phyloP scores from a whole-genome alignment of 495 filamentous ascomycete genomes.

The Corynascus novoguineensis region DNA sequence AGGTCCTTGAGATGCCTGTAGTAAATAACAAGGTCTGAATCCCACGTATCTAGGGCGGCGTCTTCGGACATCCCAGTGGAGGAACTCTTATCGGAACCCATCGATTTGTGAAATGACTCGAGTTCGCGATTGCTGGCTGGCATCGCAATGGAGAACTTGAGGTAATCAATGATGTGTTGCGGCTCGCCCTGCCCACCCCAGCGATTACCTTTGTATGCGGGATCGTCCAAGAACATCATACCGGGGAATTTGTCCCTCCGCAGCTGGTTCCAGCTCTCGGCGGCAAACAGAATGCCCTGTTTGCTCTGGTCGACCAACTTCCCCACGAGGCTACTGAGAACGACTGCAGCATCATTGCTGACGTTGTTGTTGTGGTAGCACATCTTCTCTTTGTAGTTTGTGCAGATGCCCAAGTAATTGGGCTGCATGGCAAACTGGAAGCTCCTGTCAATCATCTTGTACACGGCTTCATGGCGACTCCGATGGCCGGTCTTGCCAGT shows the following conservation, averaged over 20 bases:
- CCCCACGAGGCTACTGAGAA: constrained; percentile 65
- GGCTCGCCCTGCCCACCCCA: constrained; percentile 36
- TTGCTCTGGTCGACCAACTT: constrained; percentile 78
- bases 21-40: constrained; percentile 46
- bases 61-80: neutral
- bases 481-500: neutral
- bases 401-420: constrained; percentile 67
- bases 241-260: constrained; percentile 39
- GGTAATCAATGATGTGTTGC: constrained; percentile 64
- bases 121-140: constrained; percentile 49
- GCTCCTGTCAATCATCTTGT: constrained; percentile 47
- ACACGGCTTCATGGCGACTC: constrained; percentile 18
- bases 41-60: constrained; percentile 29
- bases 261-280: constrained; percentile 50
- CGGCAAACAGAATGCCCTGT: constrained; percentile 63
- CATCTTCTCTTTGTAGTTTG: constrained; percentile 64
- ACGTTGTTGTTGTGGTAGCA: constrained; percentile 60
- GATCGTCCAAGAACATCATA: constrained; percentile 35
- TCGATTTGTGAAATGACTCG: constrained; percentile 35
- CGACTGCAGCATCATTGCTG: constrained; percentile 46
- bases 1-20: constrained; percentile 34
- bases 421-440: constrained; percentile 63
- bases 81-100: constrained; percentile 26
- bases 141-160: constrained; percentile 59
- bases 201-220: constrained; percentile 31